Base-by-base conservation (phyloP, 1,284 basidiomycete species). In the Cutaneotrichosporon daszewskae region DNA sequence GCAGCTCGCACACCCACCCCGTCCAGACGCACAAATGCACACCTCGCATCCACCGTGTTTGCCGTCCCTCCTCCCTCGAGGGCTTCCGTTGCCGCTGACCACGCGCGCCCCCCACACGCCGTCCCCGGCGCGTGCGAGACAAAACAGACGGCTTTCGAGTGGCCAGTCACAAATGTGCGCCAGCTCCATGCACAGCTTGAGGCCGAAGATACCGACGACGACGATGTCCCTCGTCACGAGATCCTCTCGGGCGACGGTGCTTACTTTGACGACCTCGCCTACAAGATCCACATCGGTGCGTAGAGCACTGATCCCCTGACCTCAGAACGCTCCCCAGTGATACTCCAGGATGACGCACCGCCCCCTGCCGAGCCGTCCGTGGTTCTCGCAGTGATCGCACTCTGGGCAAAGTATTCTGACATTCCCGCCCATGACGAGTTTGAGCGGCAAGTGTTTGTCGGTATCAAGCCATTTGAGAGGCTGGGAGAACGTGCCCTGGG, bases 371-470 rank as follows among this genome's bases (percentile, higher is more conserved):
- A 46, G 23, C 58, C 49, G 0, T 43, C 46, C 1, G 33, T 55
- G n/a, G 47, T 48, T 11, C 45, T 54, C n/a, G 46, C 54, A 6
- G 41, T 55, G 28, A 55, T 51, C 22, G 53, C 58, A 11, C 35
- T 45, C 8, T 40, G 53, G 35, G 29, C 47, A 2, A 47, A 50
- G 27, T 47, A 51, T 24, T 40, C 46, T 3, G 47, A 49, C 38
- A 27, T 42, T 8, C 35, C 47, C 16, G 31, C 43, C 19, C 33
- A 57, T 32, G 48, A 58, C 67, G 13, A 68, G 9, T 51, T 85
- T n/a, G 81, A 79, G 1, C 72, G 84, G 6, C 83, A 77, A 9
- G 83, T 86, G 72, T 82, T 85, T 72, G 77, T 79, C 11, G 83
- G 81, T 12, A 80, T 86, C 51, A 84, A 83, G 58, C 79, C 77